A percentile compares a stretch with the other conserved stretches of the same genome.
Evolutionary conservation across 2,329 filamentous ascomycete species (phyloP).

Genomic region (Ophiostoma quercus): DNA sequence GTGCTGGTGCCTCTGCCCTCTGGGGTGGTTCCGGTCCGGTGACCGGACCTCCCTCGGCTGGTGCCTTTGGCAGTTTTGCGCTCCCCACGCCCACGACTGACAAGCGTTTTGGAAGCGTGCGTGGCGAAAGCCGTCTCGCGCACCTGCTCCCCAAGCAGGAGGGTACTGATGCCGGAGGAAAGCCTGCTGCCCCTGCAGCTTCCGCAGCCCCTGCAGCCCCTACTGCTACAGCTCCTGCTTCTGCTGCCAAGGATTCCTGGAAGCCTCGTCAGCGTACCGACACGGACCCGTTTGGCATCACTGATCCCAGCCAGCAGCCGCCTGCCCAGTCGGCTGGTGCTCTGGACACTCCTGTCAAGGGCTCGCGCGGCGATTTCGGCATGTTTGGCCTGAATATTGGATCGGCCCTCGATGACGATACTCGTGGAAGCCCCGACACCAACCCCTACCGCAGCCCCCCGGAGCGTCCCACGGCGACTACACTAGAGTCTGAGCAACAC

Average conservation of each 20-base stretch:
- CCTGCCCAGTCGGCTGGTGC: constrained; percentile 49
- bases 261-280: constrained; percentile 61
- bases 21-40: constrained; percentile 47
- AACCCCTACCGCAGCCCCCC: constrained; percentile 94
- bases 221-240: neutral
- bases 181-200: neutral
- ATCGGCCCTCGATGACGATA: constrained; percentile 57
- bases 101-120: constrained; percentile 65
- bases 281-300: constrained; percentile 67
- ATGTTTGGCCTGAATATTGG: constrained; percentile 56
- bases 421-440: constrained; percentile 84
- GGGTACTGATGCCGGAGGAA: constrained; percentile 29
- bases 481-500: constrained; percentile 40
- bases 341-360: constrained; percentile 53
- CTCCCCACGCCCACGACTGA: constrained; percentile 58
- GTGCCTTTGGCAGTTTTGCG: constrained; percentile 88
- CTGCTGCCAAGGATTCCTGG: constrained; percentile 42
- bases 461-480: constrained; percentile 42
- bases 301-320: constrained; percentile 51
- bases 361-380: constrained; percentile 53
- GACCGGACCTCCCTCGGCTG: constrained; percentile 52
- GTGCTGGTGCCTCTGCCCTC: constrained; percentile 38
- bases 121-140: constrained; percentile 78
- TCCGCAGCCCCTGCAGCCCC: neutral
- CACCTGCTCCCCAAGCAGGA: constrained; percentile 59